These are phyloP conservation scores for Aspergillus awamori DNA, from an alignment of 2,329 filamentous ascomycete species.

Conservation along the genomic window DNA sequence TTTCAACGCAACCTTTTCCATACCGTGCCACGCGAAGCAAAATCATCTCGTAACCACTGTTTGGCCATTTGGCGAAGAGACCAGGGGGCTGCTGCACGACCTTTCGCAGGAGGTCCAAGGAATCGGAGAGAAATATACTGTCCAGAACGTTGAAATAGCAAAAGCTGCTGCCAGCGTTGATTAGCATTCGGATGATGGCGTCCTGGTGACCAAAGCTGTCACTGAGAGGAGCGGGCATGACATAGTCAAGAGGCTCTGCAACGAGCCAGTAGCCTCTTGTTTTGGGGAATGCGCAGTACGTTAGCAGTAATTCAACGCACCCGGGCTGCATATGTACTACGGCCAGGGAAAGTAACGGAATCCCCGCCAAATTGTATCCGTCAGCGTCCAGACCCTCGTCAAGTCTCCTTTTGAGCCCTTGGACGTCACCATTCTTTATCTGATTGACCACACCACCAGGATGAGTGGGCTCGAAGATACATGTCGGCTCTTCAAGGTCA, in stretches of 20 bases:
- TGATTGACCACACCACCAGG: neutral
- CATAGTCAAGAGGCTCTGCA: neutral
- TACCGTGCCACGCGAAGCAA: too few relatives aligned
- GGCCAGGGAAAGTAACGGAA: neutral
- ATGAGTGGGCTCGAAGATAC: neutral
- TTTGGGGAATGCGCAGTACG: neutral
- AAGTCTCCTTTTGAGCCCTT: neutral
- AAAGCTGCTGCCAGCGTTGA: neutral
- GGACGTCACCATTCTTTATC: neutral
- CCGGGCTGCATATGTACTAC: neutral
- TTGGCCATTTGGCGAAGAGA: too few relatives aligned
- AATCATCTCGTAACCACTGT: too few relatives aligned
- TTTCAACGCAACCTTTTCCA: too few relatives aligned
- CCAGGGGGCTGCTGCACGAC: neutral
- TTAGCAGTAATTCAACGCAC: neutral
- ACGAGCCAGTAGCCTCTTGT: neutral
- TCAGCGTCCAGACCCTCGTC: neutral
- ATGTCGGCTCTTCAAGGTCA: neutral
- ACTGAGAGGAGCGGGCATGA: neutral
- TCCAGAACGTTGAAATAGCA: neutral
- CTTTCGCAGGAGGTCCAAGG: neutral
- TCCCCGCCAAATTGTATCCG: neutral
- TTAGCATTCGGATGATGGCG: neutral
- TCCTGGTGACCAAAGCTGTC: neutral
- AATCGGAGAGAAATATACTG: neutral